These are phyloP conservation scores for Daucus carota DNA, from an alignment of 129 eudicot species.

Conservation along the genomic window DH1_v3.0 NC_030381.2:48341001-48341500, in stretches of 20 bases:
- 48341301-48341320: constrained; percentile 19
- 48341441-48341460: constrained; percentile 22
- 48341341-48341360: constrained; percentile 9
- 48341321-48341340: constrained; percentile 28
- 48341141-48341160: constrained; percentile 10
- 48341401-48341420: constrained; percentile 15
- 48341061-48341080: constrained; percentile 15
- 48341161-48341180: constrained; percentile 8
- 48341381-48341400: constrained; percentile 5
- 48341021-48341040: constrained; percentile 7
- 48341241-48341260: constrained; percentile 12
- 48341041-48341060: constrained; percentile 13
- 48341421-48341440: constrained; percentile 19
- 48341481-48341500: constrained; percentile 20
- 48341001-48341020: constrained; percentile 11
- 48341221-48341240: neutral
- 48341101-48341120: neutral
- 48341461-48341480: constrained; percentile 18
- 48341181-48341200: neutral
- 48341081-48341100: constrained; percentile 14
- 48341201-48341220: neutral
- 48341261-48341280: constrained; percentile 11
- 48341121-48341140: constrained; percentile 1
- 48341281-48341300: constrained; percentile 15
- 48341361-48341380: constrained; percentile 12